phyloP scores from a whole-genome alignment of 345 rosid species.

The Ailanthus altissimus region DNA sequence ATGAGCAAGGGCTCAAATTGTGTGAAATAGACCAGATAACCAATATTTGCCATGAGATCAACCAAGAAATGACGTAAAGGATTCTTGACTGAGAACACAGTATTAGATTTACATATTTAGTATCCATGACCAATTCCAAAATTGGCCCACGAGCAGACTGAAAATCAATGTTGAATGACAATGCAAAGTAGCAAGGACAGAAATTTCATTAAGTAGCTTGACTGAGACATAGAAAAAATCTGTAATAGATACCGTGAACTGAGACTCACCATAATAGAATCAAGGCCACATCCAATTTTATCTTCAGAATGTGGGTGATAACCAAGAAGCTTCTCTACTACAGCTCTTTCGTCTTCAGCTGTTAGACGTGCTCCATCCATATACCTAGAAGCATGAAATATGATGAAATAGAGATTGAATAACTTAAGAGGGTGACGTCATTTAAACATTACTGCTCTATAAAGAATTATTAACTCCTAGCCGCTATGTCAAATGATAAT shows the following conservation, averaged over 20 bases:
- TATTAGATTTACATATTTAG: not conserved
- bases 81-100: not conserved
- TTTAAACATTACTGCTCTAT: not conserved
- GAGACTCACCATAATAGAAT: conserved; percentile 65
- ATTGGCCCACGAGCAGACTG: not conserved
- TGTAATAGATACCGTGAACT: not conserved
- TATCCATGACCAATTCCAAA: not conserved
- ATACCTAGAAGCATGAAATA: conserved; percentile 48
- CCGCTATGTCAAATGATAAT: not conserved
- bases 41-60: not conserved
- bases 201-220: not conserved
- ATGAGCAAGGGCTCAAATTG: not conserved
- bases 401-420: not conserved
- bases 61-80: not conserved
- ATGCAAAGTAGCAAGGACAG: not conserved
- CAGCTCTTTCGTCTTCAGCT: conserved; percentile 58
- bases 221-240: not conserved
- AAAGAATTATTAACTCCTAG: not conserved
- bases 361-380: conserved; percentile 68
- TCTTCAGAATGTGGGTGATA: conserved; percentile 77
- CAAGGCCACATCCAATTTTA: conserved; percentile 82
- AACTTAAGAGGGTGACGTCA: not conserved
- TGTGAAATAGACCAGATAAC: not conserved
- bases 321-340: conserved; percentile 68
- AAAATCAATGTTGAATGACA: not conserved